Conservation (phyloP, 305 asterid genomes). For the Fraxinus albicans region DNA sequence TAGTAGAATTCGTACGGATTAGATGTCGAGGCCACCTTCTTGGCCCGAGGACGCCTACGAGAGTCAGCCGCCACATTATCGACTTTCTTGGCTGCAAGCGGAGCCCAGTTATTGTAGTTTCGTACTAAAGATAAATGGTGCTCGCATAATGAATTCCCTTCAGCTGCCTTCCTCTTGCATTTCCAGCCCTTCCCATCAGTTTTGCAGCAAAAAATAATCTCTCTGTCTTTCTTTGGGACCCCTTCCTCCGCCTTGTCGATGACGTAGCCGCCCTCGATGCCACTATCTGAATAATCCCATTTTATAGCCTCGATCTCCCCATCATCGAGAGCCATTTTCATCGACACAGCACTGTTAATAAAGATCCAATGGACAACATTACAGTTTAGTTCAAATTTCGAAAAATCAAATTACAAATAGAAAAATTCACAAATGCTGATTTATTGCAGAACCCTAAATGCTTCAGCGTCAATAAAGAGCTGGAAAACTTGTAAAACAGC, state of each 20-base stretch:
- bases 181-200: constrained; percentile 65
- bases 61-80: constrained; percentile 19
- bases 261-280: neutral
- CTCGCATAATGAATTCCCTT: constrained; percentile 45
- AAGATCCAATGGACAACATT: neutral
- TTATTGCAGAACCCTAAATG: constrained; percentile 34
- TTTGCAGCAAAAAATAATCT: constrained; percentile 30
- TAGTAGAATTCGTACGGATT: constrained; percentile 52
- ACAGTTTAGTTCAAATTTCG: neutral
- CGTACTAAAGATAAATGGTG: constrained; percentile 38
- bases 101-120: constrained; percentile 29
- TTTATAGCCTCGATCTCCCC: neutral
- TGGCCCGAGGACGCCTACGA: constrained; percentile 36
- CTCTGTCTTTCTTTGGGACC: neutral
- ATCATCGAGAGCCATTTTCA: neutral
- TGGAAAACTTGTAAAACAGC: neutral
- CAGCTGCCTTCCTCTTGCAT: constrained; percentile 38
- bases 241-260: constrained; percentile 5
- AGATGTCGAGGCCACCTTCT: constrained; percentile 30
- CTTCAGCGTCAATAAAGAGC: neutral
- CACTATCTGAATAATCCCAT: constrained; percentile 5
- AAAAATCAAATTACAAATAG: neutral
- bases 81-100: constrained; percentile 8
- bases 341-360: neutral
- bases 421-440: neutral